phyloP scores from a whole-genome alignment of 148 eudicot genomes.

The Silene conica region DNA sequence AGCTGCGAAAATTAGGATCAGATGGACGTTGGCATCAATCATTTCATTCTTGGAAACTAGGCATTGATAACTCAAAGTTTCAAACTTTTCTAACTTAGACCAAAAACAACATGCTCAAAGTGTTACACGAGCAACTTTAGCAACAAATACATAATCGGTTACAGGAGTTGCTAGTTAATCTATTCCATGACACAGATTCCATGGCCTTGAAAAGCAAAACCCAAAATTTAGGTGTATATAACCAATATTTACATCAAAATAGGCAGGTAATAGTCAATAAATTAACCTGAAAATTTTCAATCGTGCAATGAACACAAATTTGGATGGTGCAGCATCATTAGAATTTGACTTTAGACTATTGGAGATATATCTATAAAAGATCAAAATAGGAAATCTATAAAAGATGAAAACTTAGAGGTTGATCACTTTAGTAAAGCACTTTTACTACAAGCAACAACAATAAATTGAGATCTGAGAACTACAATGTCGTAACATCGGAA shows the following conservation, averaged over 20 bases:
- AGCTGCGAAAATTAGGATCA: neutral
- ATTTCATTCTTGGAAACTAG: neutral
- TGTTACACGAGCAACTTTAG: neutral
- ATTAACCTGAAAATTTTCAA: too few species aligned
- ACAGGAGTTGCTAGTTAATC: neutral
- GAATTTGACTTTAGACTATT: too few species aligned
- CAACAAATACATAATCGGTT: neutral
- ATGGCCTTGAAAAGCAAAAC: too few species aligned
- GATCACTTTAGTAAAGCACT: neutral
- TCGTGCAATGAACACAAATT: neutral
- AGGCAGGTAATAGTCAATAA: too few species aligned
- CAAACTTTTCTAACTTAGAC: neutral
- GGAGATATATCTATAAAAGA: too few species aligned
- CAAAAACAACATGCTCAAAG: neutral
- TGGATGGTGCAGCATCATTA: neutral
- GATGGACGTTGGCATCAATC: neutral
- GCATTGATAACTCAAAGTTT: neutral
- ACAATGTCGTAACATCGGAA: neutral
- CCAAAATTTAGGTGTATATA: too few species aligned
- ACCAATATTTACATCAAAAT: too few species aligned
- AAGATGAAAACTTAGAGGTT: neutral
- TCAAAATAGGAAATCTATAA: too few species aligned
- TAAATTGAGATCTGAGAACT: neutral
- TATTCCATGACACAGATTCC: too few species aligned
- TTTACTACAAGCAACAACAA: neutral